A percentile compares a stretch with the other conserved stretches of the same genome.
These are phyloP conservation scores for Cryphonectria carpinicola DNA, from an alignment of 2,329 filamentous ascomycete species.

Conservation along the genomic window DNA sequence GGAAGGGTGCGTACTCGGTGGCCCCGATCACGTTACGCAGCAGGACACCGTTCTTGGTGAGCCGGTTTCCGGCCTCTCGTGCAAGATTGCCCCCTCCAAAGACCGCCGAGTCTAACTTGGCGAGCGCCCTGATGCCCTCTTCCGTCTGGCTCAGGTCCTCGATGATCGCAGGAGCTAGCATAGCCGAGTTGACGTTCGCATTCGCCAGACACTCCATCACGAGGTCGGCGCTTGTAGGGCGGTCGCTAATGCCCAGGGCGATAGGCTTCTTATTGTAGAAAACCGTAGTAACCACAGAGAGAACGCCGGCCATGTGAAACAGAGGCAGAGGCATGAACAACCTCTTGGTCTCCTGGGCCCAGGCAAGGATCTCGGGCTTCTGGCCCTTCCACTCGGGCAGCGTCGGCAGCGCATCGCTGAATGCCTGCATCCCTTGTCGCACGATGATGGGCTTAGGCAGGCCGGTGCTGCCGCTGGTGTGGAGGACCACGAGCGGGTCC, in stretches of 20 bases:
- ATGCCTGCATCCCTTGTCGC: constrained; percentile 43
- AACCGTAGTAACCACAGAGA: constrained; percentile 31
- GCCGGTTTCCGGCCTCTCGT: constrained; percentile 42
- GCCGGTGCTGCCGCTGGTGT: constrained; percentile 52
- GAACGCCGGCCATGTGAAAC: constrained; percentile 44
- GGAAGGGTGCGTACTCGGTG: constrained; percentile 43
- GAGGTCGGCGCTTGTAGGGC: constrained; percentile 41
- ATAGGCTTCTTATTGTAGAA: constrained; percentile 40
- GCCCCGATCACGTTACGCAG: constrained; percentile 45
- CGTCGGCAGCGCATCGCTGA: constrained; percentile 39
- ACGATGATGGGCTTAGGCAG: constrained; percentile 50
- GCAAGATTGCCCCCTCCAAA: constrained; percentile 42
- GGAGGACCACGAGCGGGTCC: constrained; percentile 47
- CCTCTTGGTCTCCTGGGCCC: constrained; percentile 14
- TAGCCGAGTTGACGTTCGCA: constrained; percentile 34
- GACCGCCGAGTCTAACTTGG: constrained; percentile 39
- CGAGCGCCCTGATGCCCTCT: constrained; percentile 37
- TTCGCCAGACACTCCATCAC: constrained; percentile 39
- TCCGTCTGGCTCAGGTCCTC: constrained; percentile 47
- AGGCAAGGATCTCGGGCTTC: constrained; percentile 5
- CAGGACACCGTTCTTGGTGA: constrained; percentile 41
- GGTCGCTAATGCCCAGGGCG: constrained; percentile 38
- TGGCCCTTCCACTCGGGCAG: constrained; percentile 31
- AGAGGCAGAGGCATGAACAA: constrained; percentile 39
- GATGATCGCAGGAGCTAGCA: constrained; percentile 46